Evolutionary conservation across 805 yeast genomes (phyloP).

Genomic region (Millerago galiae): DNA sequence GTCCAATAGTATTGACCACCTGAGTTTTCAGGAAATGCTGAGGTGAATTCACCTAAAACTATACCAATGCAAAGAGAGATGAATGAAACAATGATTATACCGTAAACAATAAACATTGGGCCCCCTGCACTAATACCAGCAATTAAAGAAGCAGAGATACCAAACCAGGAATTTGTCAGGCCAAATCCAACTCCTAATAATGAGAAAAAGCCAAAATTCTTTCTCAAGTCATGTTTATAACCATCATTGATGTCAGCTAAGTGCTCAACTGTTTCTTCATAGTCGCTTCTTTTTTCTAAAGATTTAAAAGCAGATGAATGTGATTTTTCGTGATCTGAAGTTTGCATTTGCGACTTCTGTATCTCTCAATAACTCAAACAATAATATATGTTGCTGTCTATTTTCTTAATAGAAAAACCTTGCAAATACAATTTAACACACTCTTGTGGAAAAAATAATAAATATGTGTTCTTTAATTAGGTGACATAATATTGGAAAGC

Average conservation of each 20-base stretch:
- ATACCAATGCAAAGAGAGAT: constrained; percentile 44
- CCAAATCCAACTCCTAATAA: constrained; percentile 56
- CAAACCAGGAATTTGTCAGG: constrained; percentile 58
- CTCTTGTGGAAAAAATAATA: no score
- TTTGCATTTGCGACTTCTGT: no score
- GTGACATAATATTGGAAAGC: no score
- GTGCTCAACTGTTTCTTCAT: constrained; percentile 3
- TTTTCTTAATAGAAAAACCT: no score
- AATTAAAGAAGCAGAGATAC: constrained; percentile 48
- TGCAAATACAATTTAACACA: no score
- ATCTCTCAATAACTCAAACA: no score
- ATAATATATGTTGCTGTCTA: no score
- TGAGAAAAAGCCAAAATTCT: constrained; percentile 38
- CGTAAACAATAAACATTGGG: constrained; percentile 50
- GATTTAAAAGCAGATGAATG: no score
- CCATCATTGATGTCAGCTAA: constrained; percentile 2
- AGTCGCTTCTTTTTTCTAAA: neutral
- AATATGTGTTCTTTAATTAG: no score
- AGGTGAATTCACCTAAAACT: constrained; percentile 46
- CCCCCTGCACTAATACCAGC: constrained; percentile 55
- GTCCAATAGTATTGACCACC: constrained; percentile 61
- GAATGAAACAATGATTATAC: constrained; percentile 44
- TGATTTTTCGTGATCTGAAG: no score
- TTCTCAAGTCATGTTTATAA: constrained; percentile 14
- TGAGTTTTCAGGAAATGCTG: constrained; percentile 46